phyloP scores from a whole-genome alignment of 331 rosid genomes.

The Quercus tomentella region DNA sequence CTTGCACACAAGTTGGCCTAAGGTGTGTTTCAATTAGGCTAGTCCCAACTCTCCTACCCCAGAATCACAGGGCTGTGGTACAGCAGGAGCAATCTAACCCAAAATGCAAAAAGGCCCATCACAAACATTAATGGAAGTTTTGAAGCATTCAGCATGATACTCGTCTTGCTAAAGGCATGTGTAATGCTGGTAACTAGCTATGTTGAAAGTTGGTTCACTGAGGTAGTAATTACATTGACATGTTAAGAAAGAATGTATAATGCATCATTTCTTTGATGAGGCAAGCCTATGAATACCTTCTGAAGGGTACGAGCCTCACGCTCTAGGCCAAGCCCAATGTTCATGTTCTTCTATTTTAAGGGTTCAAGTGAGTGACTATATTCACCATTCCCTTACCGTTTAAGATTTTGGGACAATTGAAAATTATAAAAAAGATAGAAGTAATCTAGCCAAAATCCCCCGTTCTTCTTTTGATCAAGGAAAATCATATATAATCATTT shows the following conservation, averaged over 20 bases:
- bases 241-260: conserved; percentile 1
- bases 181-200: neutral
- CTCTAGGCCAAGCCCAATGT: conserved; percentile 91
- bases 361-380: conserved; percentile 21
- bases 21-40: too few species aligned
- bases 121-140: neutral
- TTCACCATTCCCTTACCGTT: too few species aligned
- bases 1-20: too few species aligned
- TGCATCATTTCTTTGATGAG: conserved; percentile 1
- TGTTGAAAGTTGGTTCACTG: neutral
- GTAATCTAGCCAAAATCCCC: too few species aligned
- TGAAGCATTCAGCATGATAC: conserved; percentile 16
- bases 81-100: accelerated
- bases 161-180: neutral
- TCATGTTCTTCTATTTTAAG: conserved; percentile 83
- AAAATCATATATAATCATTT: neutral
- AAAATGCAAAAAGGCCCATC: too few species aligned
- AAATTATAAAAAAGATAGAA: too few species aligned
- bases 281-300: conserved; percentile 43
- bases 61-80: too few species aligned
- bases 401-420: too few species aligned
- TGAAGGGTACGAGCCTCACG: conserved; percentile 83
- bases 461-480: conserved; percentile 18
- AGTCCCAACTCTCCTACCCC: too few species aligned
- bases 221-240: neutral